Evolutionary conservation across 257 asterid genomes (phyloP), one percentile per base, ranked within the genome.

Genomic region (Craterostigma plantagineum): DNA sequence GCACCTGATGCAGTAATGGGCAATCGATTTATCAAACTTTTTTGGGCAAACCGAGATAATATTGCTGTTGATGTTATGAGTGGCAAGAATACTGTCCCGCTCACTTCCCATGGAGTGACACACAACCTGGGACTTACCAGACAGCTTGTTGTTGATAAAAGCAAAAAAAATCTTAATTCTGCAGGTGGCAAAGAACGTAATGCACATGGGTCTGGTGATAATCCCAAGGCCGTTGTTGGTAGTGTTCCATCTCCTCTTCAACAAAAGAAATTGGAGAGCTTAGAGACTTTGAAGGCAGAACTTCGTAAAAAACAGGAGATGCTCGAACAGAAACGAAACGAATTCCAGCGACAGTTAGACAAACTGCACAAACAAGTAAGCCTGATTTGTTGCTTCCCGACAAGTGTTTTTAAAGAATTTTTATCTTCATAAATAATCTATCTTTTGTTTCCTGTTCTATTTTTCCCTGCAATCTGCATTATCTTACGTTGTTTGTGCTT

Each of bases 1-100:
- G 81, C 99, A 49, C 99, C 99, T 37, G 99, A 90, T 80, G 99
- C 99, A 13, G 85, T 90, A 27, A 84, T 90, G 96, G 92, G 96
- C 27, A 90, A 90, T 69, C 87, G 99, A 27, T 90, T 90, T 66
- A 77, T 90, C 61, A 84, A 71, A 75, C 82, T 90, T 48, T 75
- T 73, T 72, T 90, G 99, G 99, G 99, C 99, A 58, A 84, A 77
- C 51, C 76, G 99, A 57, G 84, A 90, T 61, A 80, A 69, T 59
- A 69, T 75, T 58, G 65, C 91, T 49, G 94, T 70, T 52, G 65
- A 65, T 61, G 60, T 53, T 30, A 55, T 59, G 57, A 69, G 70
- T 45, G 33, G 34, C 51, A 60, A 23, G 30, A 2, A 62, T 54
- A 50, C 11, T 51, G 54, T 43, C 17, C 58, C 70, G 47, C 16